These are phyloP conservation scores for Paramecium pentaurelia DNA, from an alignment of 73 alveolate species.

Conservation along the genomic window DNA sequence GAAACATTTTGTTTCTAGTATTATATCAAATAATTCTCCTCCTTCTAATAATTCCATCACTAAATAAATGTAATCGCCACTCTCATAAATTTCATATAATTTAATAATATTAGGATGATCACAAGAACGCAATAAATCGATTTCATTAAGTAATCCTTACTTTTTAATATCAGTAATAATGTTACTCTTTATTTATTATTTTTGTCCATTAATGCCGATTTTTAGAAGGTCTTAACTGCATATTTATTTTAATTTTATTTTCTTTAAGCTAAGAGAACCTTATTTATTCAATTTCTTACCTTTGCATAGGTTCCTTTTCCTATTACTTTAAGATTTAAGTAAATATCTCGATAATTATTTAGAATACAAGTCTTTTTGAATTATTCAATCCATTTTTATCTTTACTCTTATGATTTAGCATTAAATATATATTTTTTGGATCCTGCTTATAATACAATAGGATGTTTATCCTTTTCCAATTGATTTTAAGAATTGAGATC, in stretches of 20 bases:
- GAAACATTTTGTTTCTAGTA: not conserved
- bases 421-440: not conserved
- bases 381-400: not conserved
- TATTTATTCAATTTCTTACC: not conserved
- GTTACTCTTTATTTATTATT: not conserved
- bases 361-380: slow-evolving; percentile 5
- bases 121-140: slow-evolving; percentile 1
- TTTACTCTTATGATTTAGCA: not conserved
- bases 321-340: not conserved
- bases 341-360: not conserved
- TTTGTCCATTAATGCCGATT: not conserved
- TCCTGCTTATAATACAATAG: not conserved
- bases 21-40: slow-evolving; percentile 52
- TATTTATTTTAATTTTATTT: not conserved
- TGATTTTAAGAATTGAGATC: not conserved
- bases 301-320: slow-evolving; percentile 35
- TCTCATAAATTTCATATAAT: slow-evolving; percentile 45
- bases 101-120: slow-evolving; percentile 58
- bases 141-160: slow-evolving; percentile 22
- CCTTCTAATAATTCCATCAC: slow-evolving; percentile 54
- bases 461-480: not conserved
- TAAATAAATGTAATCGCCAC: slow-evolving; percentile 25
- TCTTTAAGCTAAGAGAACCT: slow-evolving; percentile 7
- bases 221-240: slow-evolving; percentile 31
- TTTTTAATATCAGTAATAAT: not conserved